A percentile compares a stretch with the other conserved stretches of the same genome.
Evolutionary conservation across 1,284 basidiomycete species (phyloP).

Genomic region (Tremellales sp.): DNA sequence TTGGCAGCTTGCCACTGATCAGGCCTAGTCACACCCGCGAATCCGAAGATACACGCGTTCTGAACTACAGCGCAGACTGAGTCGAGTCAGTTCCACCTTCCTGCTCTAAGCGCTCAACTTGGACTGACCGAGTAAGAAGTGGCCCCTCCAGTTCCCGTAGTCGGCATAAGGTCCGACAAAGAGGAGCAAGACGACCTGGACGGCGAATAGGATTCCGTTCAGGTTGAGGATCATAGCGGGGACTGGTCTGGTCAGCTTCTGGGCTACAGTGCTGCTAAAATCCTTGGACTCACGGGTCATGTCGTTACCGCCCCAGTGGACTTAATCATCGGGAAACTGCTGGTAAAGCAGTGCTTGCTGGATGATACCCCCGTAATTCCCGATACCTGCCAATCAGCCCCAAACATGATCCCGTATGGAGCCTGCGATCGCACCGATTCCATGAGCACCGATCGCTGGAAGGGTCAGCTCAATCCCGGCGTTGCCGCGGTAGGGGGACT

Average conservation of each 20-base stretch:
- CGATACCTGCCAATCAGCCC: slow-evolving; percentile 2
- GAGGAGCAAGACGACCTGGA: slow-evolving; percentile 19
- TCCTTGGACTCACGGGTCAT: slow-evolving; percentile 1
- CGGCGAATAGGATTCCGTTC: slow-evolving; percentile 21
- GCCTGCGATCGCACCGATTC: no score
- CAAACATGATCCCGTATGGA: no score
- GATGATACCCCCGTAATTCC: slow-evolving; percentile 2
- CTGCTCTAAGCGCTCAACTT: background rate
- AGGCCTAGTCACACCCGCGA: slow-evolving; percentile 15
- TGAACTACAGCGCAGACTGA: slow-evolving; percentile 1
- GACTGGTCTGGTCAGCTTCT: slow-evolving; percentile 5
- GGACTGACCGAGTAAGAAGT: slow-evolving; percentile 16
- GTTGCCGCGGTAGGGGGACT: no score
- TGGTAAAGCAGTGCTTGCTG: slow-evolving; percentile 6
- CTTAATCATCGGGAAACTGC: slow-evolving; percentile 4
- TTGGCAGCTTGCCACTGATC: slow-evolving; percentile 18
- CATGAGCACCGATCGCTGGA: background rate
- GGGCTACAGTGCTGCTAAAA: background rate
- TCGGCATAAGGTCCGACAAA: slow-evolving; percentile 20
- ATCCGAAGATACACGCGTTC: slow-evolving; percentile 13
- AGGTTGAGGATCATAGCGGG: slow-evolving; percentile 23
- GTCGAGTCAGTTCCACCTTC: no score
- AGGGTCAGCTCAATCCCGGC: no score
- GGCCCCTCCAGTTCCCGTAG: slow-evolving; percentile 25
- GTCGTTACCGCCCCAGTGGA: slow-evolving; percentile 6